Evolutionary conservation across 1,139 yeast species (phyloP).

Genomic region (Scheffersomyces cryptocercus): DNA sequence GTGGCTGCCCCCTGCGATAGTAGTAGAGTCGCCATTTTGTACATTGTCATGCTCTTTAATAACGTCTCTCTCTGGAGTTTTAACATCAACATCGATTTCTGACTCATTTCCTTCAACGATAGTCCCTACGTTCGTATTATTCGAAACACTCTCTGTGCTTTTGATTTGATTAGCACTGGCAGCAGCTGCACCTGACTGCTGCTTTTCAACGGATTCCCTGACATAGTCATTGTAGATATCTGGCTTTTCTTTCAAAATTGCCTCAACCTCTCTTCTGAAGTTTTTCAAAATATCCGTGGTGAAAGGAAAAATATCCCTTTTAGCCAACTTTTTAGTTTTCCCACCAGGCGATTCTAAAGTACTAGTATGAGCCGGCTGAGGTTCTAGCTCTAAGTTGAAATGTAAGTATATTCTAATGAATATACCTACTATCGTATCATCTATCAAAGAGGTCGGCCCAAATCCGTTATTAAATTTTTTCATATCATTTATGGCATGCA

Average conservation of each 20-base stretch:
- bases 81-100: too few species aligned
- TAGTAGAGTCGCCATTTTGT: too few species aligned
- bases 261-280: constrained; percentile 33
- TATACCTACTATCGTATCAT: constrained; percentile 68
- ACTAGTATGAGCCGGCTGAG: constrained; percentile 1
- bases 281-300: constrained; percentile 36
- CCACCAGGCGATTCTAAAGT: constrained; percentile 31
- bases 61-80: too few species aligned
- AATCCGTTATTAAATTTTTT: constrained; percentile 77
- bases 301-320: constrained; percentile 46
- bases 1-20: too few species aligned
- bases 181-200: not conserved
- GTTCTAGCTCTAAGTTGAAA: constrained; percentile 9
- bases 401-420: constrained; percentile 53
- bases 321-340: constrained; percentile 41
- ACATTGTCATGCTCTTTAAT: too few species aligned
- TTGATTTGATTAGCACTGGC: not conserved
- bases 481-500: constrained; percentile 61
- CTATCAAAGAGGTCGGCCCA: constrained; percentile 77
- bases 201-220: constrained; percentile 2
- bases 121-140: not conserved
- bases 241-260: constrained; percentile 30
- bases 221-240: constrained; percentile 34
- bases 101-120: not conserved
- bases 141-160: not conserved